Base-by-base conservation (phyloP, 2,329 filamentous ascomycete species). In the Emergomyces africanus region DNA sequence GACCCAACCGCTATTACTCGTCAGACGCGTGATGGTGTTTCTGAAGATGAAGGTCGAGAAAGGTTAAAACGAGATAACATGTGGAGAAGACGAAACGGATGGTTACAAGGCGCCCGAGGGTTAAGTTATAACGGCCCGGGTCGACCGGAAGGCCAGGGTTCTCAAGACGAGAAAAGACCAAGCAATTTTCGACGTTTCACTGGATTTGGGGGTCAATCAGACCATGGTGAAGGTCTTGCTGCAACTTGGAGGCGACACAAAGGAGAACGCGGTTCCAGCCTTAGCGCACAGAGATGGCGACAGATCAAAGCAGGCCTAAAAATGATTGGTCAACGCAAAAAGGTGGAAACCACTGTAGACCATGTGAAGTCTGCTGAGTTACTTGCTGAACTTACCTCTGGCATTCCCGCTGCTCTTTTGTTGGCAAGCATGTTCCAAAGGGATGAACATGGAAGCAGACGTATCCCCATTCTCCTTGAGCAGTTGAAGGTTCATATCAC, bases 351-450 rank as follows among this genome's bases (percentile, higher is more conserved):
- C 59, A 87, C 88, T 50, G 87, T 96, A 61, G 94, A 99, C 71
- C 90, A 94, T 69, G 86, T 88, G 68, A 99, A 97, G 72, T 97
- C 92, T 10, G 90, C 94, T 1, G 94, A 99, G 72, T 79, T 99
- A 53, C 92, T 99, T 83, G 94, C 94, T 1, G 94, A 99, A 73
- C 78, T 99, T 42, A 83, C 94, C 54, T 95, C 94, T 49, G 94
- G 90, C 58, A 90, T 91, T 1, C 94, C 94, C 3, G 94, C 94
- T 28, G 94, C 92, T 23, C 78, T 99, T 60, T 95, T 99, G 73
- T 78, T 99, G 57, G 94, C 94, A 8, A 96, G 91, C 69, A 96
- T 97, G 89, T 94, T 97, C 66, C 94, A 97, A 74, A 83, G 94
- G 60, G 94, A 99, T 66, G 94, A 99, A 73, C 89, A 96, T 67